Evolutionary conservation across 2,329 filamentous ascomycete genomes (phyloP), one percentile per base, ranked within the genome.

Genomic region (Aspergillus carbonarius): DNA sequence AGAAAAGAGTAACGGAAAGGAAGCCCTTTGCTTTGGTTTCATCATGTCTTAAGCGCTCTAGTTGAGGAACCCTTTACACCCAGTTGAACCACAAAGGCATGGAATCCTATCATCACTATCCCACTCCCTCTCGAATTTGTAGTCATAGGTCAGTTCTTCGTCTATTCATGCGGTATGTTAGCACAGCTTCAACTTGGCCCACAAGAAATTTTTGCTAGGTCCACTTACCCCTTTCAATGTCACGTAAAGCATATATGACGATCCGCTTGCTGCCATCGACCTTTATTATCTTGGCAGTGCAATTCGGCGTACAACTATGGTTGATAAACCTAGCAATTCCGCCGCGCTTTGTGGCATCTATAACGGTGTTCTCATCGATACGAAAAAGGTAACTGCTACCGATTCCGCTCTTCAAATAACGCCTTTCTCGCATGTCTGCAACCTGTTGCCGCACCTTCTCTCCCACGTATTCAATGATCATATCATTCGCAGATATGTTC

Each of bases 391-490:
- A 99, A 73, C 91, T 96, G 76, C 92, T 96, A 59, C 95, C 95
- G 64, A 99, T 96, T 53, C 95, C 95, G 72, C 95, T 96, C 81
- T 95, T 93, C 63, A 96, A 85, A 75, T 99, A 99, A 60, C 89
- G 87, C 65, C 88, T 86, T 79, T 99, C 95, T 57, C 95, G 89
- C 72, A 98, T 87, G 76, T 99, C 95, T n/a, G 95, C 93, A 60
- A 99, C 95, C 71, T 96, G 92, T 76, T 99, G 95, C 58, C 95
- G 87, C 37, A 99, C 92, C 75, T 96, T 95, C 78, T 99, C 95
- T 60, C 95, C 95, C 10, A 99, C 95, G 73, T 99, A 99, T 78
- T 99, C 95, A 71, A 99, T 99, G 73, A 99, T 99, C 92, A 99
- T 97, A 77, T 99, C 95, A 74, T 96, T 96, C 74, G 93, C 92